Conservation (phyloP, 192 early-diverging fungal genomes). For the Mortierella antarctica region DNA sequence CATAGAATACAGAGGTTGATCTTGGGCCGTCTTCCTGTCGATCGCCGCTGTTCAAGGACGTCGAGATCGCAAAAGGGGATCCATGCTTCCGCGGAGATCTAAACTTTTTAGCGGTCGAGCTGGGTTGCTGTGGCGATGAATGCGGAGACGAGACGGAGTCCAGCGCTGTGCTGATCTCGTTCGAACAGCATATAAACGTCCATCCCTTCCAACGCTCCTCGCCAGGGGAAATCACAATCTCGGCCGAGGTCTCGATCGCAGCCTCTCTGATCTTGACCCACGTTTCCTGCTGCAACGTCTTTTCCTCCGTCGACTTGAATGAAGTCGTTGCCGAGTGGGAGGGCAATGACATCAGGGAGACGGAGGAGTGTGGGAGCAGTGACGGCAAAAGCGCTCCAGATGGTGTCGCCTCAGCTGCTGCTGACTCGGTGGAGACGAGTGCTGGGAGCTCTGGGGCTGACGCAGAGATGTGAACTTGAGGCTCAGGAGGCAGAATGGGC, state of each 20-base stretch:
- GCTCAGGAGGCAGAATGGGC: slow-evolving; percentile 22
- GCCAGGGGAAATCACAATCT: slow-evolving; percentile 72
- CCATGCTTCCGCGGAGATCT: not conserved
- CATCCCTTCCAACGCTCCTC: slow-evolving; percentile 71
- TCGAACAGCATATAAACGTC: slow-evolving; percentile 68
- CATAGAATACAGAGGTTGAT: slow-evolving; percentile 39
- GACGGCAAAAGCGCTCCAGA: slow-evolving; percentile 15
- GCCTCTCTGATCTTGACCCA: slow-evolving; percentile 48
- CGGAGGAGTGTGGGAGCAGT: slow-evolving; percentile 1
- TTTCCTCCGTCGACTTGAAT: slow-evolving; percentile 40
- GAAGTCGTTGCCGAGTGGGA: not conserved
- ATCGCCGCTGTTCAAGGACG: not conserved
- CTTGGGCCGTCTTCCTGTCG: slow-evolving; percentile 12
- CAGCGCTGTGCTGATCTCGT: slow-evolving; percentile 56
- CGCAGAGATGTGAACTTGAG: not conserved
- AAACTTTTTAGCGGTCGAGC: not conserved
- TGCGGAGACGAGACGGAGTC: slow-evolving; percentile 28
- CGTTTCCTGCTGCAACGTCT: slow-evolving; percentile 55
- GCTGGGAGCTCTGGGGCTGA: not conserved
- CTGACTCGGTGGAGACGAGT: not conserved
- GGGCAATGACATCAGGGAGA: not conserved
- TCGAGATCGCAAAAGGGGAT: slow-evolving; percentile 5
- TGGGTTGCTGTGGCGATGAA: slow-evolving; percentile 2
- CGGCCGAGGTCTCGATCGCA: slow-evolving; percentile 43
- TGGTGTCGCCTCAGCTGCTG: not conserved